These are phyloP conservation scores for Lotus japonicus DNA, from an alignment of 306 rosid species.

Conservation along the genomic window DNA sequence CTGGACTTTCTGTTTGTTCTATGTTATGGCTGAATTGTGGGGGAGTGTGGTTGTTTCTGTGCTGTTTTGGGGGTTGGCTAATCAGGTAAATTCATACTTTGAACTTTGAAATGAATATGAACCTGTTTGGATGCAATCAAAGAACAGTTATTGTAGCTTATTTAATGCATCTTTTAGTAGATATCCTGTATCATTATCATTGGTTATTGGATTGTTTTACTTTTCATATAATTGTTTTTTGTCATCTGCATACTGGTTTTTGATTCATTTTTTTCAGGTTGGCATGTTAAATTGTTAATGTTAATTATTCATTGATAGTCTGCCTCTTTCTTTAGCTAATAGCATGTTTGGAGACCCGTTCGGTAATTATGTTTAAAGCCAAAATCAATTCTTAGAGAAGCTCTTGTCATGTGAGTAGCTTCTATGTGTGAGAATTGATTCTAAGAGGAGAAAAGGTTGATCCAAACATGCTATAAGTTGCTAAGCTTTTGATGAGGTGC, in stretches of 20 bases:
- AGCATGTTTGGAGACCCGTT: no score
- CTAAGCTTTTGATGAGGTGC: neutral
- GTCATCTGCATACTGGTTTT: neutral
- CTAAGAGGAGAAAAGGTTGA: no score
- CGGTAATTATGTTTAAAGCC: no score
- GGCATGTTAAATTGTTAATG: neutral
- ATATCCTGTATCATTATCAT: no score
- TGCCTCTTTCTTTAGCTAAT: neutral
- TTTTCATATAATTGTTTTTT: neutral
- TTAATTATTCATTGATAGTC: neutral
- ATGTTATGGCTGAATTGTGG: constrained; percentile 99
- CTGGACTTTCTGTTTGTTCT: constrained; percentile 97
- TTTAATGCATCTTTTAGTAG: no score
- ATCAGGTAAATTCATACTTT: constrained; percentile 62
- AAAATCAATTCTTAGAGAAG: no score
- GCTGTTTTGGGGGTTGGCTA: constrained; percentile 96
- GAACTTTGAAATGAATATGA: neutral
- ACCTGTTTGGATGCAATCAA: no score
- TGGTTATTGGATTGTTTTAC: constrained; percentile 2
- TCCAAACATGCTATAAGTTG: no score
- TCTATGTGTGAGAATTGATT: no score
- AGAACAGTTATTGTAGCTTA: no score
- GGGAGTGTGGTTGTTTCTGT: constrained; percentile 97
- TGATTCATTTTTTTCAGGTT: neutral
- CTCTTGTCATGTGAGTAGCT: no score